Conservation (phyloP, 345 rosid species). For the Populus euphratica region DNA sequence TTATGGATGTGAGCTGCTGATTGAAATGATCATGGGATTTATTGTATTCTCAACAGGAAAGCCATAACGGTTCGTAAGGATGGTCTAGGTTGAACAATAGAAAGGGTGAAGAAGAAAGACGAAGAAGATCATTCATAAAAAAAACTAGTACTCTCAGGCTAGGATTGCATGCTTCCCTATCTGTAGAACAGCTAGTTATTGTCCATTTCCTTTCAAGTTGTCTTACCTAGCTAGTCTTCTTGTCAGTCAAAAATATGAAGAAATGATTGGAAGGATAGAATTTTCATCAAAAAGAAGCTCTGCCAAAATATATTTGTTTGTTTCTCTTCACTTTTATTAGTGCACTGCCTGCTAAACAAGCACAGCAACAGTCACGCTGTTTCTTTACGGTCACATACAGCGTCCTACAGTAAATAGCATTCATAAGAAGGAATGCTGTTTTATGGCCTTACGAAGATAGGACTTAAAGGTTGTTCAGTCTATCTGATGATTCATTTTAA, state of each 20-base stretch:
- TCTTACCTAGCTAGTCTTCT: background rate
- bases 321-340: background rate
- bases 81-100: background rate
- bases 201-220: background rate
- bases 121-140: background rate
- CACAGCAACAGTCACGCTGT: no score
- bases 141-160: background rate
- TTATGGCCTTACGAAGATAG: no score
- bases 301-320: no score
- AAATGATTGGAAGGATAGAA: background rate
- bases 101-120: background rate
- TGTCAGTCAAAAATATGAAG: background rate
- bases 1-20: constrained; percentile 10
- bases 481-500: no score
- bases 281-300: background rate
- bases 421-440: no score
- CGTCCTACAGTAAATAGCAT: no score
- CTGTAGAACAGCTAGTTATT: background rate
- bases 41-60: background rate
- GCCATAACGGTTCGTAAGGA: constrained; percentile 10
- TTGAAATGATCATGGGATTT: background rate
- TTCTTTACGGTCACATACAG: no score
- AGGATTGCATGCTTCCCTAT: background rate
- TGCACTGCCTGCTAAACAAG: background rate
- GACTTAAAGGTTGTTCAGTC: no score